Percentiles rank a stretch among this genome's conserved stretches.
These are phyloP conservation scores for Thielaviopsis ethacetica DNA, from an alignment of 2,329 filamentous ascomycete genomes.

Conservation along the genomic window DNA sequence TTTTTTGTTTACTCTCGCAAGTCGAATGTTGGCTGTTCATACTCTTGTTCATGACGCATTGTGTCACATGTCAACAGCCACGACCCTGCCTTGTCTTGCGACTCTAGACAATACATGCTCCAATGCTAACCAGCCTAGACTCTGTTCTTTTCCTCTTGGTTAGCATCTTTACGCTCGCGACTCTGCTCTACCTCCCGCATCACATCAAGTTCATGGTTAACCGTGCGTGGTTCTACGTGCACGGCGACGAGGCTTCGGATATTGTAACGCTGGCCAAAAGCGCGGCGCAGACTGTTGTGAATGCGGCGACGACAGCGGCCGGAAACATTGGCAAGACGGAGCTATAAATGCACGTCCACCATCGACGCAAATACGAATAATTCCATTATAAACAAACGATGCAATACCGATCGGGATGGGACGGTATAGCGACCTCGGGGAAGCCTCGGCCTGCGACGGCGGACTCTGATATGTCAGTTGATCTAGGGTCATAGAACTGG, in stretches of 20 bases:
- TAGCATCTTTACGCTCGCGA: constrained; percentile 71
- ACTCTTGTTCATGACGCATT: not conserved
- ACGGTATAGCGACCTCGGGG: not conserved
- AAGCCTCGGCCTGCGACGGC: not conserved
- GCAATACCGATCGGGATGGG: not conserved
- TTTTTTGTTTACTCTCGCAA: not conserved
- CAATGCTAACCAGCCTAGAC: constrained; percentile 36
- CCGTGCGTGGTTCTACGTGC: constrained; percentile 89
- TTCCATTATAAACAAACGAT: not conserved
- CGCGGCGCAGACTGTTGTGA: constrained; percentile 18
- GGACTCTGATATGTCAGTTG: not conserved
- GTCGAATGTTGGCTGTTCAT: too few species aligned
- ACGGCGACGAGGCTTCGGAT: constrained; percentile 51
- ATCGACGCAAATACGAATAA: not conserved
- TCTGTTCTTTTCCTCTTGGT: constrained; percentile 81
- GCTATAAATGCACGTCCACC: constrained; percentile 16
- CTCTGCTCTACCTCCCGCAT: constrained; percentile 82
- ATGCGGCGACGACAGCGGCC: constrained; percentile 16
- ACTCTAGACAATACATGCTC: not conserved
- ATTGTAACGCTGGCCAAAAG: constrained; percentile 30
- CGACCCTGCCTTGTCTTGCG: not conserved
- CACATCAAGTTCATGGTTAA: constrained; percentile 70
- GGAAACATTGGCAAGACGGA: constrained; percentile 18
- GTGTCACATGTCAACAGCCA: constrained; percentile 7
- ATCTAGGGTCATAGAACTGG: not conserved